Percentiles rank a stretch among this genome's conserved stretches.
Conservation (phyloP, 106 monocot species). For the Gastrodia elata region DNA sequence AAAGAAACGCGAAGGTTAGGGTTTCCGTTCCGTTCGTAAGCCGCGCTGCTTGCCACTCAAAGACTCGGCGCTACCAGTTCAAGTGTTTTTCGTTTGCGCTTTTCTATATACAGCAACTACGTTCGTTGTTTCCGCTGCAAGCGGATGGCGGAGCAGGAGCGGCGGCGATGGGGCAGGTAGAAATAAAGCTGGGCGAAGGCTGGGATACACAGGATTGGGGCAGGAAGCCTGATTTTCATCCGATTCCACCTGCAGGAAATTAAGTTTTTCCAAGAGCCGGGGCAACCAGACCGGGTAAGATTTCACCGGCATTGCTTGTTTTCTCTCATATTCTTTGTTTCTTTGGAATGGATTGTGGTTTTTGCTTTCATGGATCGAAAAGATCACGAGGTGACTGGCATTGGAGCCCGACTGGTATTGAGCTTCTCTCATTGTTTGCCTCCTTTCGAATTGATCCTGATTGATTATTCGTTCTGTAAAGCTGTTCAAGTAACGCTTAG, state of each 20-base stretch:
- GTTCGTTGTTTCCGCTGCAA: conserved; percentile 3
- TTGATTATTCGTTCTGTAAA: not conserved
- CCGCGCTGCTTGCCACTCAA: not conserved
- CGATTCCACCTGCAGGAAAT: conserved; percentile 1
- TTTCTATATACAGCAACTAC: not conserved
- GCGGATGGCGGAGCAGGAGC: not conserved
- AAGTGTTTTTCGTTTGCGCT: not conserved
- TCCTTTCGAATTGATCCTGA: not conserved
- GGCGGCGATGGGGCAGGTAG: not conserved
- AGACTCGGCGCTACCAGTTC: not conserved
- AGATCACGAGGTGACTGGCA: not conserved
- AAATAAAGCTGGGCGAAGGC: conserved; percentile 1
- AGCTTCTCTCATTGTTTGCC: no score
- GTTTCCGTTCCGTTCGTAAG: not conserved
- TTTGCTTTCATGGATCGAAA: not conserved
- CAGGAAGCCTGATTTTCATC: conserved; percentile 3
- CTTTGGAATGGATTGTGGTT: not conserved
- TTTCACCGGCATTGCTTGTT: not conserved
- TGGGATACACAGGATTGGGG: not conserved
- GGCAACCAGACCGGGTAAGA: conserved; percentile 3
- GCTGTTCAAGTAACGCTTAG: no score
- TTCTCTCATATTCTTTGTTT: conserved; percentile 1
- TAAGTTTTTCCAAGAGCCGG: not conserved
- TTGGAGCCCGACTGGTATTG: not conserved
- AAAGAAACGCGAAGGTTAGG: not conserved